Evolutionary conservation across 352 stramenopile genomes (phyloP).

Genomic region (Globisporangium emineosum): DNA sequence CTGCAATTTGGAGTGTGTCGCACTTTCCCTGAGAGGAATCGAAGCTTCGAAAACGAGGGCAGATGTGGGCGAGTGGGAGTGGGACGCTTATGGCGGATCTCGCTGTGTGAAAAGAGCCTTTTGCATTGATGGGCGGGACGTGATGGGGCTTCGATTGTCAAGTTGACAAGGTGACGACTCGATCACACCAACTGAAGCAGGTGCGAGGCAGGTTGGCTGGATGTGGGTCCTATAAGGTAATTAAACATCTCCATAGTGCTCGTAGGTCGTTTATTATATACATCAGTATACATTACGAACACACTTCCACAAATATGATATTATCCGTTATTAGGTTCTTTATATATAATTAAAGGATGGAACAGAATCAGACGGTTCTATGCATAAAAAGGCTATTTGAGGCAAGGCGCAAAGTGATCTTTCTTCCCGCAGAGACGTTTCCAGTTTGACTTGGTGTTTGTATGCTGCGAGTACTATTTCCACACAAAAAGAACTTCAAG

Average conservation of each 20-base stretch:
- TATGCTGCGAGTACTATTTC: neutral
- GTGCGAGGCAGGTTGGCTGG: no score
- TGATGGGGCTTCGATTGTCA: neutral
- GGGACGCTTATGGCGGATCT: neutral
- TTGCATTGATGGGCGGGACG: neutral
- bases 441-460: neutral
- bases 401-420: neutral
- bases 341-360: neutral
- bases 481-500: neutral
- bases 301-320: neutral
- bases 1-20: neutral
- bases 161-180: neutral
- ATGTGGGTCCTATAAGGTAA: neutral
- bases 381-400: neutral
- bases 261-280: no score
- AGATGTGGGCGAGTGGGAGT: neutral
- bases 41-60: neutral
- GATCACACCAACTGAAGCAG: neutral
- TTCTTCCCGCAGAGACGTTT: neutral
- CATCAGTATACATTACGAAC: no score
- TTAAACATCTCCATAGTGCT: no score
- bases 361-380: neutral
- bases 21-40: neutral
- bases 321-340: neutral
- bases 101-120: no score